phyloP scores from a whole-genome alignment of 2,329 filamentous ascomycete genomes.

The Aspergillus sp. region DNA sequence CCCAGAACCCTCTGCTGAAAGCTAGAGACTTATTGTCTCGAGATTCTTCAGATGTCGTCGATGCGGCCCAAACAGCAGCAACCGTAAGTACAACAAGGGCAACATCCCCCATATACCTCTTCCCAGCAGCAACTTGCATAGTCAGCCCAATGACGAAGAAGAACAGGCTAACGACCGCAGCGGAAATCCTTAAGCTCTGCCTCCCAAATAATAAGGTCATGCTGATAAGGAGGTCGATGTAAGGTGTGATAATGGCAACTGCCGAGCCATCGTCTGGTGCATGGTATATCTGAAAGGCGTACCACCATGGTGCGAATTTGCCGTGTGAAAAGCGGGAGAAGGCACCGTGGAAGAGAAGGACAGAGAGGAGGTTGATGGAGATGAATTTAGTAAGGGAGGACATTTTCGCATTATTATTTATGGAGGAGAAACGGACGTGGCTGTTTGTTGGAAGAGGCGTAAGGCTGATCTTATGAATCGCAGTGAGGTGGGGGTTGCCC shows the following conservation, averaged over 20 bases:
- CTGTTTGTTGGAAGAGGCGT: not conserved
- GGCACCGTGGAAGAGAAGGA: not conserved
- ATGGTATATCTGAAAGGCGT: slow-evolving; percentile 6
- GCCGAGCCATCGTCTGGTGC: not conserved
- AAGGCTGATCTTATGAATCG: not conserved
- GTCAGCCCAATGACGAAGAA: not conserved
- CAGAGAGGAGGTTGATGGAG: not conserved
- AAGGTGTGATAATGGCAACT: not conserved
- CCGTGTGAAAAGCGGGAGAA: slow-evolving; percentile 9
- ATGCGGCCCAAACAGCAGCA: not conserved
- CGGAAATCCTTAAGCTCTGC: not conserved
- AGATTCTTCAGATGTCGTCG: too few species aligned
- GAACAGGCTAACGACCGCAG: not conserved
- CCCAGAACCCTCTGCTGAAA: too few species aligned
- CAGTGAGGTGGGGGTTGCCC: not conserved
- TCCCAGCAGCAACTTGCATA: not conserved
- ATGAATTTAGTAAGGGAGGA: not conserved
- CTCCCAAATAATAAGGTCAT: not conserved
- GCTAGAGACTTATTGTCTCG: not conserved
- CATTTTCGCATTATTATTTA: not conserved
- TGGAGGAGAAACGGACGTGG: not conserved
- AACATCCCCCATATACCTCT: not conserved
- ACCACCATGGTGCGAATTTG: not conserved
- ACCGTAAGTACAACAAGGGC: not conserved
- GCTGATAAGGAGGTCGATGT: not conserved